Conservation (phyloP, 2,329 filamentous ascomycete genomes). For the Blastomyces silverae region DNA sequence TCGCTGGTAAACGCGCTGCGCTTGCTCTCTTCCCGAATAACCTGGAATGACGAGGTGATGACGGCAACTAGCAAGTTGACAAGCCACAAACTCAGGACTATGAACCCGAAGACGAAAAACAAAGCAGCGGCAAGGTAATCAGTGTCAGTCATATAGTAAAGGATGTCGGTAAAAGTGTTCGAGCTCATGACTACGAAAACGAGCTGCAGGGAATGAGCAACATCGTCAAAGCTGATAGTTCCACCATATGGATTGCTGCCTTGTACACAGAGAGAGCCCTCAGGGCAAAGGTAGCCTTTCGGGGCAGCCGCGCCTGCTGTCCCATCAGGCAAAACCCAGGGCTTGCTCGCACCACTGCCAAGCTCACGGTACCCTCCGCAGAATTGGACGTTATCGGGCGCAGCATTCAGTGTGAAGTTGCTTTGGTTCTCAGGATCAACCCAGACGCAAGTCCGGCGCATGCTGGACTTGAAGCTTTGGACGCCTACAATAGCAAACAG, state of each 20-base stretch:
- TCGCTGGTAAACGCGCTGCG: slow-evolving; percentile 85
- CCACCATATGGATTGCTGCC: slow-evolving; percentile 70
- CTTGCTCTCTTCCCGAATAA: slow-evolving; percentile 93
- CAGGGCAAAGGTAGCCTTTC: slow-evolving; percentile 86
- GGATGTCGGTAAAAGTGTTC: slow-evolving; percentile 90
- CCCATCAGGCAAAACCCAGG: slow-evolving; percentile 62
- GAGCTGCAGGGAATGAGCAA: slow-evolving; percentile 80
- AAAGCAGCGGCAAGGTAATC: slow-evolving; percentile 83
- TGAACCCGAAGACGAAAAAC: slow-evolving; percentile 64
- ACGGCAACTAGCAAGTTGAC: slow-evolving; percentile 92
- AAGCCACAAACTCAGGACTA: slow-evolving; percentile 94
- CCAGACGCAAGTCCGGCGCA: slow-evolving; percentile 73
- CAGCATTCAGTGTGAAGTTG: slow-evolving; percentile 40
- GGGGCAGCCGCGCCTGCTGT: slow-evolving; percentile 43
- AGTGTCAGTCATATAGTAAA: slow-evolving; percentile 87
- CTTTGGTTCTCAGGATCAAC: slow-evolving; percentile 50
- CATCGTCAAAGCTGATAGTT: slow-evolving; percentile 93
- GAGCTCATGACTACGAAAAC: slow-evolving; percentile 98
- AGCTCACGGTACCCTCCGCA: slow-evolving; percentile 76
- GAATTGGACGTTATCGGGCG: slow-evolving; percentile 62
- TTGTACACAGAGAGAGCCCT: slow-evolving; percentile 75
- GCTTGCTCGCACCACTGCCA: slow-evolving; percentile 49
- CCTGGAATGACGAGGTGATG: slow-evolving; percentile 96
- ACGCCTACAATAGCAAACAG: slow-evolving; percentile 94
- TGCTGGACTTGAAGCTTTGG: slow-evolving; percentile 86